Percentiles rank a stretch among this genome's conserved stretches.
Evolutionary conservation across 2,329 filamentous ascomycete genomes (phyloP).

Genomic region (Dothiorella sarmentorum): DNA sequence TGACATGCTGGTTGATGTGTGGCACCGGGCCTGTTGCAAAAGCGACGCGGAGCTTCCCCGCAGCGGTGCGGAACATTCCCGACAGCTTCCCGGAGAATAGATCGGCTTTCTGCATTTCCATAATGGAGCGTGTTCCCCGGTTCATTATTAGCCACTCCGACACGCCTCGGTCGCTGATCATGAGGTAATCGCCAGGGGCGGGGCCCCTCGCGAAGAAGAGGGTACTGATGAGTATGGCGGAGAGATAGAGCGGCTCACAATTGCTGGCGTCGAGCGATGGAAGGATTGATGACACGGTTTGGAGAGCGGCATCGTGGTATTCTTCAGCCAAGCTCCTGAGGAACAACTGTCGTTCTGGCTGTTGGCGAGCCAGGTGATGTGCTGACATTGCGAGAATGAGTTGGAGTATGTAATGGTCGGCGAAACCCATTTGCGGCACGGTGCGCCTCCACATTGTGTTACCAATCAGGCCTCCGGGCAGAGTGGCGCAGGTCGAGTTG

Average conservation of each 20-base stretch:
- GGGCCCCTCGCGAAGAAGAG: neutral
- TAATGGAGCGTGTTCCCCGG: constrained; percentile 4
- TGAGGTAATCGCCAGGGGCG: neutral
- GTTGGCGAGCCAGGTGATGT: constrained; percentile 35
- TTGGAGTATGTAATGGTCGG: constrained; percentile 37
- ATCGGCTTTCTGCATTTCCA: neutral
- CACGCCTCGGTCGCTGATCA: neutral
- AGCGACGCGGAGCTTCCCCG: neutral
- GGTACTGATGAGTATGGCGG: neutral
- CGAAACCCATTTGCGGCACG: constrained; percentile 21
- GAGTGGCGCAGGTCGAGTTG: constrained; percentile 27
- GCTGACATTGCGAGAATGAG: constrained; percentile 45
- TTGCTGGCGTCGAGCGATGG: neutral
- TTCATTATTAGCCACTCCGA: constrained; percentile 7
- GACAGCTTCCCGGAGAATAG: neutral
- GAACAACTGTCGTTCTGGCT: neutral
- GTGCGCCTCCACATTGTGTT: constrained; percentile 23
- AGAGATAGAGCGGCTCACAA: neutral
- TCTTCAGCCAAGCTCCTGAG: neutral
- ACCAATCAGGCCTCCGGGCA: constrained; percentile 21
- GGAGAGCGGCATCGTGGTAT: neutral
- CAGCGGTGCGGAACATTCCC: neutral
- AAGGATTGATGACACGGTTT: neutral
- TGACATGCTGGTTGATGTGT: neutral
- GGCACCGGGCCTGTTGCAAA: neutral